These are phyloP conservation scores for Passalora sequoiae DNA, from an alignment of 2,329 filamentous ascomycete species.

Conservation along the genomic window DNA sequence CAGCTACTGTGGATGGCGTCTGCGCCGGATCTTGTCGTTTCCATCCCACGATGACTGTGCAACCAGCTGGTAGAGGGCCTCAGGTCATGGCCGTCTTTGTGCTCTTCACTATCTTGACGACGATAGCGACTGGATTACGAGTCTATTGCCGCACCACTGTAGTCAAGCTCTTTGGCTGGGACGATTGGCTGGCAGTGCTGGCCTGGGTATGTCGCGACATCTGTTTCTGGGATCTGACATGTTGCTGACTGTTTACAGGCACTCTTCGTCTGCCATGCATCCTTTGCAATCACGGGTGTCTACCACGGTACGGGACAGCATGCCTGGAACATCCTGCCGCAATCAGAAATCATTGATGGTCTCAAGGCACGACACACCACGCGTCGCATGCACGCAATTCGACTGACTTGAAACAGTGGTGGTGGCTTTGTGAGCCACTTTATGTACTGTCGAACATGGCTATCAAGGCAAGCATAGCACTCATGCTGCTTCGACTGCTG, in stretches of 20 bases:
- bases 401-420: slow-evolving; percentile 35
- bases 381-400: neutral
- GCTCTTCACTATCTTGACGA: slow-evolving; percentile 12
- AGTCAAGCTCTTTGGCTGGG: slow-evolving; percentile 8
- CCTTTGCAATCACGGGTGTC: slow-evolving; percentile 12
- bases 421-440: slow-evolving; percentile 36
- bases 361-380: slow-evolving; percentile 8
- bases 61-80: slow-evolving; percentile 8
- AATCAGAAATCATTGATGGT: slow-evolving; percentile 10
- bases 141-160: slow-evolving; percentile 11
- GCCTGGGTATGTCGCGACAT: slow-evolving; percentile 12
- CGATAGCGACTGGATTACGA: slow-evolving; percentile 9
- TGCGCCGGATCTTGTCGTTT: neutral
- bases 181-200: slow-evolving; percentile 11
- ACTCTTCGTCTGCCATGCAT: slow-evolving; percentile 13
- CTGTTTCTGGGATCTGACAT: too few relatives aligned
- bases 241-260: slow-evolving; percentile 7
- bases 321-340: slow-evolving; percentile 11
- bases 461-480: slow-evolving; percentile 20
- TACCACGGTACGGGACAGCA: slow-evolving; percentile 17
- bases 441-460: slow-evolving; percentile 22
- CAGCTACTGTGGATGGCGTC: neutral
- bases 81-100: slow-evolving; percentile 10
- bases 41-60: slow-evolving; percentile 7
- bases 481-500: slow-evolving; percentile 16